Evolutionary conservation across 75 land plant genomes (phyloP).

Genomic region (Pinus albicaulis): DNA sequence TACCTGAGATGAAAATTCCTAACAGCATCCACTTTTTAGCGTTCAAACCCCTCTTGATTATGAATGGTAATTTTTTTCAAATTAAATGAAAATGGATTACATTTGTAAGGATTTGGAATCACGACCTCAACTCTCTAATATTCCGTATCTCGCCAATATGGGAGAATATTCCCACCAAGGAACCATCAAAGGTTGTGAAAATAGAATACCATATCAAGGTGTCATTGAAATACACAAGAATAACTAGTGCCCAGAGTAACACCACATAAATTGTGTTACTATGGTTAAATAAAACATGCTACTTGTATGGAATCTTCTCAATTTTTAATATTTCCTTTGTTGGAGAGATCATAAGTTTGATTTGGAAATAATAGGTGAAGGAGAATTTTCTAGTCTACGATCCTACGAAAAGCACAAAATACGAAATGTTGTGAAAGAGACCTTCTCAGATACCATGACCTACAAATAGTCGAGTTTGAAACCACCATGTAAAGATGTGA

Average conservation of each 20-base stretch:
- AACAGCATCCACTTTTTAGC: conserved; percentile 11
- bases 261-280: conserved; percentile 21
- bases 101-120: conserved; percentile 29
- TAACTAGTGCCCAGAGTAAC: conserved; percentile 43
- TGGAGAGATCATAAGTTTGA: conserved; percentile 31
- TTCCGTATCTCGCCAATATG: conserved; percentile 24
- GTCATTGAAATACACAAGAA: conserved; percentile 23
- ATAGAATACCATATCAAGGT: conserved; percentile 17
- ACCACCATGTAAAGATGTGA: conserved; percentile 47
- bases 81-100: conserved; percentile 19
- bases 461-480: conserved; percentile 35
- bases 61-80: conserved; percentile 6
- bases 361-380: conserved; percentile 36
- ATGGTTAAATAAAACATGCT: conserved; percentile 39
- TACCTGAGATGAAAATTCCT: conserved; percentile 36
- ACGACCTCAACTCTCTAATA: conserved; percentile 14
- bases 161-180: conserved; percentile 34
- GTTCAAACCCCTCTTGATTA: background rate
- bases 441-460: conserved; percentile 47
- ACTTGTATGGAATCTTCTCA: conserved; percentile 16
- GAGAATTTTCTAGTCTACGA: conserved; percentile 35
- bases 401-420: conserved; percentile 31
- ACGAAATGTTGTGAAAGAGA: conserved; percentile 34
- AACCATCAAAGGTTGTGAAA: conserved; percentile 34
- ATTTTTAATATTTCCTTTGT: conserved; percentile 27